phyloP scores from a whole-genome alignment of 805 yeast species.

The Wickerhamiella cacticola region DNA sequence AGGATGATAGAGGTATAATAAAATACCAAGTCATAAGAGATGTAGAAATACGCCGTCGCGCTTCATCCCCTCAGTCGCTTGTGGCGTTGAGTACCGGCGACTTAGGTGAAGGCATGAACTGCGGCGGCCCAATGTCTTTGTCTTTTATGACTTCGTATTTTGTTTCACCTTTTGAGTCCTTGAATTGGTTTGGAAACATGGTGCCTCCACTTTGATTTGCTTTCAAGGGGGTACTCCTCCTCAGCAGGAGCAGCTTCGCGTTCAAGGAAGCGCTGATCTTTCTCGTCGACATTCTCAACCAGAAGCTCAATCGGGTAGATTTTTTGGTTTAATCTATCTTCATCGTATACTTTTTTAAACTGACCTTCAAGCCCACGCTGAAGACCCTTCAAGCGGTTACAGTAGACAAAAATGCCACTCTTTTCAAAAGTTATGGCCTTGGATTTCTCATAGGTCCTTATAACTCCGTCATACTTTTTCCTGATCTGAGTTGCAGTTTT shows the following conservation, averaged over 20 bases:
- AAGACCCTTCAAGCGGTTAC: constrained; percentile 68
- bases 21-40: no score
- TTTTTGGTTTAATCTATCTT: constrained; percentile 32
- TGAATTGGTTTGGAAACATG: no score
- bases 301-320: constrained; percentile 67
- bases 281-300: constrained; percentile 59
- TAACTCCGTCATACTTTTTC: constrained; percentile 31
- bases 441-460: constrained; percentile 34
- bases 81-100: no score
- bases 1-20: no score
- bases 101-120: no score
- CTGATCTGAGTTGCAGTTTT: constrained; percentile 32
- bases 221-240: constrained; percentile 66
- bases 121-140: no score
- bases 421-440: constrained; percentile 49
- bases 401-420: constrained; percentile 50
- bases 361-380: constrained; percentile 62
- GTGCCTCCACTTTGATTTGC: no score
- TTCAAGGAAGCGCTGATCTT: constrained; percentile 62
- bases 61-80: no score
- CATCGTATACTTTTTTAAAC: constrained; percentile 55
- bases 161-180: no score
- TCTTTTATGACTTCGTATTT: no score
- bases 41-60: no score
- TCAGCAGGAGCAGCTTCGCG: constrained; percentile 65